A percentile compares a stretch with the other conserved stretches of the same genome.
Evolutionary conservation across 371 early-diverging fungal species (phyloP).

Genomic region (Actinomortierella ambigua): DNA sequence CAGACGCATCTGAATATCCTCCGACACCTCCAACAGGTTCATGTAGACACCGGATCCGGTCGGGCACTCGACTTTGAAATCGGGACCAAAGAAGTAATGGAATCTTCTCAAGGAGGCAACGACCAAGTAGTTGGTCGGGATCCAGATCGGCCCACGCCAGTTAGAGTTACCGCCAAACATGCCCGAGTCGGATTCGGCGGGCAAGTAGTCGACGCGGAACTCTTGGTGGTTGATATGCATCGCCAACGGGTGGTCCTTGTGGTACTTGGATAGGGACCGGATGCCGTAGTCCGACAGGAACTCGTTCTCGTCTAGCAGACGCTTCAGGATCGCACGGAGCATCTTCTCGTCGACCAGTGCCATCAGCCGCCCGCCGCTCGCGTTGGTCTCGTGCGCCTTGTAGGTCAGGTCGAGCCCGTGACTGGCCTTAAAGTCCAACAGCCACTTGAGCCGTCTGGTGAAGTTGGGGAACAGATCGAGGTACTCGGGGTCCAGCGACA

Average conservation of each 20-base stretch:
- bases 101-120: slow-evolving; percentile 27
- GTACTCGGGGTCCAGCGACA: slow-evolving; percentile 43
- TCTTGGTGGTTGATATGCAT: slow-evolving; percentile 47
- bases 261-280: slow-evolving; percentile 47
- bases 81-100: slow-evolving; percentile 39
- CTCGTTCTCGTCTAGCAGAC: slow-evolving; percentile 52
- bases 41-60: slow-evolving; percentile 30
- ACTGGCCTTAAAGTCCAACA: slow-evolving; percentile 26
- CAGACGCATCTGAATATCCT: slow-evolving; percentile 36
- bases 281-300: slow-evolving; percentile 51
- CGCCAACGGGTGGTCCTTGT: slow-evolving; percentile 45
- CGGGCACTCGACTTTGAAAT: slow-evolving; percentile 44
- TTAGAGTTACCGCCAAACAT: slow-evolving; percentile 48
- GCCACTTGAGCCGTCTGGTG: slow-evolving; percentile 28
- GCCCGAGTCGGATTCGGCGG: slow-evolving; percentile 48
- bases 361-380: slow-evolving; percentile 41
- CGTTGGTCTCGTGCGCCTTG: slow-evolving; percentile 27
- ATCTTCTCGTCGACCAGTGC: slow-evolving; percentile 46
- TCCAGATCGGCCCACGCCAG: slow-evolving; percentile 45
- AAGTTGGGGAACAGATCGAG: slow-evolving; percentile 37
- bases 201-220: slow-evolving; percentile 50
- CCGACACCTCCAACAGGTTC: slow-evolving; percentile 32
- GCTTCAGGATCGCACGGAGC: slow-evolving; percentile 39
- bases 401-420: too few relatives aligned
- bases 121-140: slow-evolving; percentile 35